Conservation (phyloP, 2,329 filamentous ascomycete species). For the Xylariaceae sp. region DNA sequence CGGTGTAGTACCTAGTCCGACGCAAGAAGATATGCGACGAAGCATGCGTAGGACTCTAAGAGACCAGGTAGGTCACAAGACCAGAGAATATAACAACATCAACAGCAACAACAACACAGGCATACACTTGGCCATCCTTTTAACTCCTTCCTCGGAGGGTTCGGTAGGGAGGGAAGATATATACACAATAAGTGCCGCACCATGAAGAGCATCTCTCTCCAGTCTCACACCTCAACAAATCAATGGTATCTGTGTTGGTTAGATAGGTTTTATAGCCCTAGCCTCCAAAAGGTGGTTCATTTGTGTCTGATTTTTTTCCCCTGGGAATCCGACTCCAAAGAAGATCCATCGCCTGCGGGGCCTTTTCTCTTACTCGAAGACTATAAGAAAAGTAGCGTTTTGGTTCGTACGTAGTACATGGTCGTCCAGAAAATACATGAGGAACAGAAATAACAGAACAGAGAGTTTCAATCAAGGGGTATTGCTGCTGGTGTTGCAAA, state of each 20-base stretch:
- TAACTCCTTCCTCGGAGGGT: background rate
- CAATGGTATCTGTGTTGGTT: slow-evolving; percentile 18
- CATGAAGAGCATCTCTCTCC: slow-evolving; percentile 9
- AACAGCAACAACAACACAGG: slow-evolving; percentile 17
- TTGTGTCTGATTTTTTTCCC: slow-evolving; percentile 22
- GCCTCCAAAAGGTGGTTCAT: slow-evolving; percentile 27
- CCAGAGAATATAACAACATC: slow-evolving; percentile 20
- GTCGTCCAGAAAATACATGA: slow-evolving; percentile 31
- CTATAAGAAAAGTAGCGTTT: slow-evolving; percentile 29
- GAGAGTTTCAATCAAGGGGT: slow-evolving; percentile 22
- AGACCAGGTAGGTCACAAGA: slow-evolving; percentile 2
- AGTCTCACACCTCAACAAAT: slow-evolving; percentile 17
- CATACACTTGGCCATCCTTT: slow-evolving; percentile 14
- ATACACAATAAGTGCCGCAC: slow-evolving; percentile 17
- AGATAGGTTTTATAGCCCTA: slow-evolving; percentile 21
- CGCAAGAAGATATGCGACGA: slow-evolving; percentile 30
- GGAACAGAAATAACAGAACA: slow-evolving; percentile 30
- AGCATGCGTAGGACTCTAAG: slow-evolving; percentile 13
- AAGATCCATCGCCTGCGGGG: slow-evolving; percentile 34
- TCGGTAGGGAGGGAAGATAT: slow-evolving; percentile 13
- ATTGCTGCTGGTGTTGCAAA: slow-evolving; percentile 38
- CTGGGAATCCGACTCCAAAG: slow-evolving; percentile 23
- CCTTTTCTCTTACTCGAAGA: slow-evolving; percentile 30
- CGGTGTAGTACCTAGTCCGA: slow-evolving; percentile 20
- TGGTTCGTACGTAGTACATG: slow-evolving; percentile 26